These are phyloP conservation scores for Primulina eburnea DNA, from an alignment of 257 asterid species.

Conservation along the genomic window DNA sequence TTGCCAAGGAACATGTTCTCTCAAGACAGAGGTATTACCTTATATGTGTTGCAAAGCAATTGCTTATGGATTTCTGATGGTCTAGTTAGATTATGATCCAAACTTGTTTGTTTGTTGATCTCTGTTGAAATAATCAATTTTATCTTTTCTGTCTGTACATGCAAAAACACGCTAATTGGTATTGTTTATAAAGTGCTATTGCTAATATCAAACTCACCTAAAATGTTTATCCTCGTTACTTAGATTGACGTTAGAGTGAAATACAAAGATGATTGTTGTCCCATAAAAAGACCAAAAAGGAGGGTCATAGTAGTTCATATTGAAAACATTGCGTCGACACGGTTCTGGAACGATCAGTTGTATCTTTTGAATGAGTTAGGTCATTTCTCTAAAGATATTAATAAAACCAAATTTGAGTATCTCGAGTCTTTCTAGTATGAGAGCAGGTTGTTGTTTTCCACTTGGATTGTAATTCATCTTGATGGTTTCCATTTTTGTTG, in stretches of 20 bases:
- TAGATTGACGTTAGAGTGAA: conserved; percentile 72
- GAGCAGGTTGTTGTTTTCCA: conserved; percentile 52
- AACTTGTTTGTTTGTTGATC: conserved; percentile 17
- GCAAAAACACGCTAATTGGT: not conserved
- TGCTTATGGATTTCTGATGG: not conserved
- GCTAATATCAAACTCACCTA: conserved; percentile 6
- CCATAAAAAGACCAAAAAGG: conserved; percentile 62
- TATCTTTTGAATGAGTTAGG: conserved; percentile 62
- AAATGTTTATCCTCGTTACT: not conserved
- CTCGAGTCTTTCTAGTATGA: conserved; percentile 61
- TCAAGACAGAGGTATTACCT: conserved; percentile 54
- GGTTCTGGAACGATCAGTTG: conserved; percentile 60
- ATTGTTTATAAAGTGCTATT: conserved; percentile 11
- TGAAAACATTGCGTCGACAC: conserved; percentile 64
- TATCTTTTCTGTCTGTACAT: too few relatives aligned
- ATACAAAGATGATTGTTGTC: conserved; percentile 59
- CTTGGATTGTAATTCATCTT: conserved; percentile 76
- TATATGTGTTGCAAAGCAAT: not conserved
- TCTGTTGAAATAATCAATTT: not conserved
- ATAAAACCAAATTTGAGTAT: conserved; percentile 53
- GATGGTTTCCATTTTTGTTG: conserved; percentile 97
- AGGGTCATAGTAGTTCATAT: conserved; percentile 46
- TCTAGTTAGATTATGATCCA: not conserved
- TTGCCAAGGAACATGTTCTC: conserved; percentile 88
- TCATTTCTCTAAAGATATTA: conserved; percentile 43